Evolutionary conservation across 345 rosid genomes (phyloP).

Genomic region (Adansonia digitata): DNA sequence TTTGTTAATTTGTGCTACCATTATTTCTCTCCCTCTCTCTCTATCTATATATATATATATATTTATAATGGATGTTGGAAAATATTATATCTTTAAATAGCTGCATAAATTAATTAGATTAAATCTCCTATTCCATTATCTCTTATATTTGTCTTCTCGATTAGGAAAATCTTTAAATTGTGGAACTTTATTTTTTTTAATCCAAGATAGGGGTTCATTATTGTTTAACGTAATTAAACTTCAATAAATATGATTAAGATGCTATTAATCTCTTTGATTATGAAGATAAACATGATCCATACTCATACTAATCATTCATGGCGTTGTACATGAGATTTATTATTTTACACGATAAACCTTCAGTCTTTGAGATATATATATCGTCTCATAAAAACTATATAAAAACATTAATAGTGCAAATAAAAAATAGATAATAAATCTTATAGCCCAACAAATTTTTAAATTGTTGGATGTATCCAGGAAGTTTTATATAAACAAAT

Average conservation of each 20-base stretch:
- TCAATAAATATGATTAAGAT: background rate
- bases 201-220: background rate
- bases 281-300: background rate
- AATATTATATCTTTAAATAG: too few species aligned
- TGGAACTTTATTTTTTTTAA: background rate
- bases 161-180: background rate
- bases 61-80: too few species aligned
- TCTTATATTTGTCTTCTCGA: too few species aligned
- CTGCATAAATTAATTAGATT: too few species aligned
- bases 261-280: background rate
- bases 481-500: background rate
- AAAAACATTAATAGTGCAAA: background rate
- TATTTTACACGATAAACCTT: too few species aligned
- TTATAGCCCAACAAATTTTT: background rate
- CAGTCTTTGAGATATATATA: background rate
- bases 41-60: too few species aligned
- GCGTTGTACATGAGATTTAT: too few species aligned
- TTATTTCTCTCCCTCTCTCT: too few species aligned
- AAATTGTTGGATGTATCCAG: background rate
- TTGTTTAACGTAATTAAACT: too few species aligned
- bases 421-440: background rate
- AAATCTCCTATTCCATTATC: too few species aligned
- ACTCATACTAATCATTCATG: background rate
- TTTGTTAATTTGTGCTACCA: too few species aligned
- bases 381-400: background rate